These are phyloP conservation scores for Inosperma sp. DNA, from an alignment of 768 basidiomycete genomes.

Conservation along the genomic window DNA sequence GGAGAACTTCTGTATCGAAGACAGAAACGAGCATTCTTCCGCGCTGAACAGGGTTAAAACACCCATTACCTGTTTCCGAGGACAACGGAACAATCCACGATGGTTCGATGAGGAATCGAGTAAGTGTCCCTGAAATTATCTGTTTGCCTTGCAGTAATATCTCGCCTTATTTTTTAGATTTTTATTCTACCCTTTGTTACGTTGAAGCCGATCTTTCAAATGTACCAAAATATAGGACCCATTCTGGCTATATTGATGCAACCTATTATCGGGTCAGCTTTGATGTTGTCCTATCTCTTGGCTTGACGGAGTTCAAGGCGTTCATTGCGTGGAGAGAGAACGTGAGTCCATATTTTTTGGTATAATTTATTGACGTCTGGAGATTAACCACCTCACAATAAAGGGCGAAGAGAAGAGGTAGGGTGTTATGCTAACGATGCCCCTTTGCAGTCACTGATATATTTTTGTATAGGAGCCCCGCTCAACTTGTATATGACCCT, in stretches of 20 bases:
- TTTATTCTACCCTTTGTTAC: conserved; percentile 15
- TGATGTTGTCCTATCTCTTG: conserved; percentile 40
- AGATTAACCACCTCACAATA: not conserved
- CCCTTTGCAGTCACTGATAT: not conserved
- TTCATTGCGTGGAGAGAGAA: conserved; percentile 43
- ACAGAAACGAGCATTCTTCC: conserved; percentile 1
- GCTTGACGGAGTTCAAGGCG: conserved; percentile 42
- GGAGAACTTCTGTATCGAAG: conserved; percentile 2
- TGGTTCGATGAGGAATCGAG: conserved; percentile 21
- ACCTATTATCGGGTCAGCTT: conserved; percentile 26
- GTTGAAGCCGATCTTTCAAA: conserved; percentile 19
- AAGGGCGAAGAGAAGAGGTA: conserved; percentile 20
- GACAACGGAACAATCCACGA: conserved; percentile 11
- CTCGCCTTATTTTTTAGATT: not conserved
- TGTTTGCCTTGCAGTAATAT: not conserved
- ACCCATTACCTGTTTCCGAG: conserved; percentile 19
- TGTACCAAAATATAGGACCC: not conserved
- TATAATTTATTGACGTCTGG: not conserved
- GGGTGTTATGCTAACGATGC: not conserved
- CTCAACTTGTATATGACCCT: conserved; percentile 14
- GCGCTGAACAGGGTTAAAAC: conserved; percentile 7
- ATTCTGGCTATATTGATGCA: not conserved
- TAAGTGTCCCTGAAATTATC: not conserved
- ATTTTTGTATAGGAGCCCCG: conserved; percentile 9
- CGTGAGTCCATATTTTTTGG: conserved; percentile 17